phyloP scores from a whole-genome alignment of 805 yeast genomes.

The Ogataea pignaliae region DNA sequence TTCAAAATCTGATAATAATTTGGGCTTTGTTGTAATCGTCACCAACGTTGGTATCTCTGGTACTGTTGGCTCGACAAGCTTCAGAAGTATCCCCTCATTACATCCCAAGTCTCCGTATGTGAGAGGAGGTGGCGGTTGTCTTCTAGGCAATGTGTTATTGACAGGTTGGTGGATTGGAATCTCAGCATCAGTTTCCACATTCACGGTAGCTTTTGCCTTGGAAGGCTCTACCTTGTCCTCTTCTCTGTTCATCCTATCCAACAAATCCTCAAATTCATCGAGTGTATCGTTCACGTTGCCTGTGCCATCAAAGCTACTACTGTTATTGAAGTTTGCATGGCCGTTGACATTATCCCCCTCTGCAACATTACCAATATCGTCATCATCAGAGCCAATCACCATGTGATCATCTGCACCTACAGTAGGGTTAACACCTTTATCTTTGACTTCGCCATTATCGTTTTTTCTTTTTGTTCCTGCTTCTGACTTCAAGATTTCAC shows the following conservation, averaged over 20 bases:
- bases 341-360: too few relatives aligned
- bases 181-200: slow-evolving; percentile 5
- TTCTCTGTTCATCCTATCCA: too few relatives aligned
- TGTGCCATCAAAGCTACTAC: too few relatives aligned
- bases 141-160: slow-evolving; percentile 15
- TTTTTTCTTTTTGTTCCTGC: slow-evolving; percentile 2
- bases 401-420: too few relatives aligned
- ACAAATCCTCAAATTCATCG: too few relatives aligned
- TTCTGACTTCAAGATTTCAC: slow-evolving; percentile 12
- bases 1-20: slow-evolving; percentile 1
- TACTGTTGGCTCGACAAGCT: slow-evolving; percentile 1
- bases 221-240: background rate
- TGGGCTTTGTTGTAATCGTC: background rate
- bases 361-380: too few relatives aligned
- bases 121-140: slow-evolving; percentile 7
- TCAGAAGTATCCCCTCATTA: background rate
- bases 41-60: background rate
- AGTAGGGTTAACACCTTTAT: too few relatives aligned
- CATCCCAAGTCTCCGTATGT: slow-evolving; percentile 18
- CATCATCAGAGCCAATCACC: too few relatives aligned
- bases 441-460: too few relatives aligned
- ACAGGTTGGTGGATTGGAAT: slow-evolving; percentile 20
- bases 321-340: too few relatives aligned
- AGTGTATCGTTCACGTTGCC: too few relatives aligned
- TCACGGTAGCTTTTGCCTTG: slow-evolving; percentile 5